Conservation (phyloP, 2,329 filamentous ascomycete genomes). For the Graphilbum fragrans region DNA sequence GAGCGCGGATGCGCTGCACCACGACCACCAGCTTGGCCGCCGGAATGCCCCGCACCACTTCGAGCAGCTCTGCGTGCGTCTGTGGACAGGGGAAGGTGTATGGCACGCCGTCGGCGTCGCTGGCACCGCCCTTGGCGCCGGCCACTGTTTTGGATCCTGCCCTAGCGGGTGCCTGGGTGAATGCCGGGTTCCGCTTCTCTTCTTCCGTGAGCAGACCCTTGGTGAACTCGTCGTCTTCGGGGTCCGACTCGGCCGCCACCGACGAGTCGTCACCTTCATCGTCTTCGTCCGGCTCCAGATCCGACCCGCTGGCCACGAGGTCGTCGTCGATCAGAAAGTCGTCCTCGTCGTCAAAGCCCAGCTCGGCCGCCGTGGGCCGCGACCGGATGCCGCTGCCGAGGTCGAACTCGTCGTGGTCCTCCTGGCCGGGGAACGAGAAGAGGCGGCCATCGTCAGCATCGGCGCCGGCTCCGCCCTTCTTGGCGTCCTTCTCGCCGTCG, state of each 20-base stretch:
- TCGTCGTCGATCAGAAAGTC: slow-evolving; percentile 88
- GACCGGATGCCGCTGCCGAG: slow-evolving; percentile 47
- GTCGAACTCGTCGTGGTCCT: slow-evolving; percentile 44
- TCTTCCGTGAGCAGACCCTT: slow-evolving; percentile 52
- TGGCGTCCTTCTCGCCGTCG: slow-evolving; percentile 39
- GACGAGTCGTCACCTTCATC: slow-evolving; percentile 36
- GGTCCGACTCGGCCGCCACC: slow-evolving; percentile 13
- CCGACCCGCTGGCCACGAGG: slow-evolving; percentile 70
- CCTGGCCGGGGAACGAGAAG: slow-evolving; percentile 22
- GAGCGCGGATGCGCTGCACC: slow-evolving; percentile 76
- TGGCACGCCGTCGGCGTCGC: slow-evolving; percentile 49
- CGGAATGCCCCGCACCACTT: slow-evolving; percentile 49
- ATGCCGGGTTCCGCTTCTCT: slow-evolving; percentile 41
- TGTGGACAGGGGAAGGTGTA: slow-evolving; percentile 82
- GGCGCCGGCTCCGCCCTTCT: slow-evolving; percentile 56
- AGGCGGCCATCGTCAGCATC: slow-evolving; percentile 8
- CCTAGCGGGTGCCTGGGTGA: slow-evolving; percentile 21
- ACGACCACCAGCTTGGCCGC: slow-evolving; percentile 60
- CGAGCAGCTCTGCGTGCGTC: slow-evolving; percentile 61
- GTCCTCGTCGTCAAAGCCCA: slow-evolving; percentile 84
- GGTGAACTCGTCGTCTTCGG: slow-evolving; percentile 59
- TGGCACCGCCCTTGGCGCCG: slow-evolving; percentile 1
- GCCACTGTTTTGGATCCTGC: neutral
- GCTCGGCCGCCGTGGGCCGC: slow-evolving; percentile 42
- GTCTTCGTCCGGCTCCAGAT: slow-evolving; percentile 44